Percentiles rank a stretch among this genome's conserved stretches.
Conservation (phyloP, 345 rosid genomes). For the Nephelium lappaceum region DNA sequence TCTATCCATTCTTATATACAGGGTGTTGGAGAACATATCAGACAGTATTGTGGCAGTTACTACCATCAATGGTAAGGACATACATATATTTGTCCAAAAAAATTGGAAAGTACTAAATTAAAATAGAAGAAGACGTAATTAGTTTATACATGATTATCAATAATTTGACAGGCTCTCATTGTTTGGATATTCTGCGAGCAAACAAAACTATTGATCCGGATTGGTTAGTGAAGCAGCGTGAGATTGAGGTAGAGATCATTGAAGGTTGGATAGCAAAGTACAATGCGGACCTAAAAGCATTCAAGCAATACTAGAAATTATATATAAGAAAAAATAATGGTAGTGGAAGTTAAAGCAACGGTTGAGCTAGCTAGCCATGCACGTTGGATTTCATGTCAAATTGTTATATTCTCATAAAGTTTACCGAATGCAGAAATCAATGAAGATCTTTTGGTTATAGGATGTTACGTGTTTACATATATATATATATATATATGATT, state of each 20-base stretch:
- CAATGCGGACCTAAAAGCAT: conserved; percentile 24
- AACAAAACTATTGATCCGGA: conserved; percentile 25
- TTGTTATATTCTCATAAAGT: too few relatives aligned
- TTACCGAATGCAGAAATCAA: too few relatives aligned
- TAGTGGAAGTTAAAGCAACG: too few relatives aligned
- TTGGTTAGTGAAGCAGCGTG: conserved; percentile 38
- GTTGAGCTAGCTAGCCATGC: too few relatives aligned
- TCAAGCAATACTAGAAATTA: neutral
- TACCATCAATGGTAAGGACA: conserved; percentile 36
- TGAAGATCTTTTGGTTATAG: too few relatives aligned
- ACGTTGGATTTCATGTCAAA: too few relatives aligned
- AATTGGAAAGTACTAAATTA: neutral
- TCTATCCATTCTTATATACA: neutral
- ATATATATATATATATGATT: too few relatives aligned
- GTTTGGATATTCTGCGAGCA: conserved; percentile 35
- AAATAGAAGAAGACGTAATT: neutral
- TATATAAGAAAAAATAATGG: neutral
- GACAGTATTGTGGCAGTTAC: conserved; percentile 37
- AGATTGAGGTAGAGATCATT: conserved; percentile 29
- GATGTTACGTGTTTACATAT: too few relatives aligned
- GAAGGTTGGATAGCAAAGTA: conserved; percentile 30
- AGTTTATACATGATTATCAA: neutral
- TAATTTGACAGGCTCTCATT: conserved; percentile 36
- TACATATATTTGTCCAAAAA: neutral
- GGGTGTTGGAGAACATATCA: conserved; percentile 50